These are phyloP conservation scores for Neoboletus brunneissimus DNA, from an alignment of 768 basidiomycete genomes.

Conservation along the genomic window DNA sequence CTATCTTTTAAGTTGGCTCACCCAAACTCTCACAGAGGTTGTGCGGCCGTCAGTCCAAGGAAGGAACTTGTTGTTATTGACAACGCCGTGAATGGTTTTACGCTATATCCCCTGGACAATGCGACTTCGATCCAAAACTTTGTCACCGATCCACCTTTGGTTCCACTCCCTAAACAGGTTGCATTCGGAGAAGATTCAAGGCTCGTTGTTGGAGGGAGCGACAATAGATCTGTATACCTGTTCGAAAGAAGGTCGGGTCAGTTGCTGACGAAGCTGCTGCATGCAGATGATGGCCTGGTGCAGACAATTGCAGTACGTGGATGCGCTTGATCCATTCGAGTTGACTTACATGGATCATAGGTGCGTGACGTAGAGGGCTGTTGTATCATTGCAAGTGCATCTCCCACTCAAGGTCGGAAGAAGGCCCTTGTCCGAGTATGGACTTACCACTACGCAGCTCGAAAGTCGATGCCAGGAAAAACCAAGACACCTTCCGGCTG, in stretches of 20 bases:
- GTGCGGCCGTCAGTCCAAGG: neutral
- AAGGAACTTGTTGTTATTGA: slow-evolving; percentile 5
- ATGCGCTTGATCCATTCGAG: neutral
- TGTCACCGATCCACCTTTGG: neutral
- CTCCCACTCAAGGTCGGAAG: no score
- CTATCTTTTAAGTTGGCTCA: neutral
- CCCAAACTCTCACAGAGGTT: neutral
- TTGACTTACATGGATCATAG: neutral
- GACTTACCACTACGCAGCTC: neutral
- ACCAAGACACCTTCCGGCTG: neutral
- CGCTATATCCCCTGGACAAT: slow-evolving; percentile 1
- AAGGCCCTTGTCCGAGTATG: neutral
- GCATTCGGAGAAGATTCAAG: slow-evolving; percentile 8
- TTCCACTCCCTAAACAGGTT: slow-evolving; percentile 6
- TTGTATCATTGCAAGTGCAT: slow-evolving; percentile 5
- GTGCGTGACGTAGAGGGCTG: neutral
- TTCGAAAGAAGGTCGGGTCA: slow-evolving; percentile 5
- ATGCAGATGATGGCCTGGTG: neutral
- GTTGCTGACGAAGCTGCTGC: neutral
- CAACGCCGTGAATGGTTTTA: slow-evolving; percentile 8
- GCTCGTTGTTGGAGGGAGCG: slow-evolving; percentile 7
- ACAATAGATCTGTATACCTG: slow-evolving; percentile 6
- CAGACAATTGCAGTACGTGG: neutral
- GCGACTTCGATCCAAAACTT: neutral
- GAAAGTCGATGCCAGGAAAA: no score